phyloP scores from a whole-genome alignment of 73 alveolate species.

The Paramecium primaurelia region DNA sequence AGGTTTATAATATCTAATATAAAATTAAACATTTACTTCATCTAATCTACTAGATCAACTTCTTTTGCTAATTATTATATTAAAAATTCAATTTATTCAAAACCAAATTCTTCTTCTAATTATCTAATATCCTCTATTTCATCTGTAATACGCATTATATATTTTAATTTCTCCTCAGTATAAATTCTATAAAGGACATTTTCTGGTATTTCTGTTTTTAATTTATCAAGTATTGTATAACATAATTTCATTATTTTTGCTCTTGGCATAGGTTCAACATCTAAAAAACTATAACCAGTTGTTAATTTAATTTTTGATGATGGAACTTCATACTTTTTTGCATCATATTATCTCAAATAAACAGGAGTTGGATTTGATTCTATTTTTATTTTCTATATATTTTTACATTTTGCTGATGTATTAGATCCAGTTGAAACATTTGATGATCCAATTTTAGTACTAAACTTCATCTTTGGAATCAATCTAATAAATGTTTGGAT shows the following conservation, averaged over 20 bases:
- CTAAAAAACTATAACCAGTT: slow-evolving; percentile 53
- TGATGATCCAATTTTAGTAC: neutral
- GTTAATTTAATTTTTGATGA: slow-evolving; percentile 15
- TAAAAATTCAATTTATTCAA: slow-evolving; percentile 32
- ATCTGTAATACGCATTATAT: slow-evolving; percentile 57
- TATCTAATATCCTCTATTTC: slow-evolving; percentile 48
- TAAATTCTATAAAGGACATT: slow-evolving; percentile 45
- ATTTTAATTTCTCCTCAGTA: slow-evolving; percentile 58
- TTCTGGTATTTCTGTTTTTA: slow-evolving; percentile 45
- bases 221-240: slow-evolving; percentile 35
- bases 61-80: slow-evolving; percentile 33
- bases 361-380: slow-evolving; percentile 17
- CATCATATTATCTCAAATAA: slow-evolving; percentile 53
- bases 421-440: neutral
- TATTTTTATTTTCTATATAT: too few species aligned
- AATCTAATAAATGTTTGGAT: neutral
- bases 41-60: slow-evolving; percentile 54
- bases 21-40: neutral
- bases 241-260: slow-evolving; percentile 57
- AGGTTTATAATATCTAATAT: slow-evolving; percentile 25
- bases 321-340: slow-evolving; percentile 58
- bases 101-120: slow-evolving; percentile 58
- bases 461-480: neutral
- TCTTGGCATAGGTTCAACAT: slow-evolving; percentile 64
- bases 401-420: neutral